Conservation (phyloP, 2,329 filamentous ascomycete genomes). For the Neofusicoccum ribis region DNA sequence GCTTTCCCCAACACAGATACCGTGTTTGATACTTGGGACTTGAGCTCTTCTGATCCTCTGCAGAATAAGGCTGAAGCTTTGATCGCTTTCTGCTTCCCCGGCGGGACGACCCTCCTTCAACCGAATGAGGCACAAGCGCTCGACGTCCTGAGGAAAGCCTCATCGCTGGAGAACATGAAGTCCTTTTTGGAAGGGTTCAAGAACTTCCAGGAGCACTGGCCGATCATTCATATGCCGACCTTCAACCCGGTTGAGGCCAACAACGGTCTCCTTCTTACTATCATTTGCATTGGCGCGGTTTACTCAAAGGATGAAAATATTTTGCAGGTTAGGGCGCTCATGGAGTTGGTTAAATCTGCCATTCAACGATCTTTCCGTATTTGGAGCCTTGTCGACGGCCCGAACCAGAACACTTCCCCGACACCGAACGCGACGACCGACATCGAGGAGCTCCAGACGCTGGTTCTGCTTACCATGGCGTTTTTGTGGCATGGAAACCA, state of each 20-base stretch:
- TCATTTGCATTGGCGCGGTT: conserved; percentile 73
- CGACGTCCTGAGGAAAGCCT: conserved; percentile 56
- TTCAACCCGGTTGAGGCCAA: conserved; percentile 67
- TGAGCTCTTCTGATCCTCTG: conserved; percentile 44
- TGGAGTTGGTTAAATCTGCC: conserved; percentile 62
- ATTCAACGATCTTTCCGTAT: conserved; percentile 58
- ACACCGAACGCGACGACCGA: conserved; percentile 40
- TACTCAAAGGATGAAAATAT: conserved; percentile 66
- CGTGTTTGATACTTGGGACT: conserved; percentile 44
- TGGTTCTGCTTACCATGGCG: conserved; percentile 62
- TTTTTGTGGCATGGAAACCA: conserved; percentile 71
- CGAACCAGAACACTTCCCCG: conserved; percentile 39
- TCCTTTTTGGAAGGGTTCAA: conserved; percentile 70
- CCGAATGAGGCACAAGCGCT: conserved; percentile 47
- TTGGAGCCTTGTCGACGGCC: conserved; percentile 42
- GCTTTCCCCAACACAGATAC: conserved; percentile 42
- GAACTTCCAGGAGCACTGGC: conserved; percentile 73
- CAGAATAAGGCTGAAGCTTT: conserved; percentile 48
- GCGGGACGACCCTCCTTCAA: conserved; percentile 19
- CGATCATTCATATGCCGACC: conserved; percentile 69
- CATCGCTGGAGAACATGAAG: conserved; percentile 68
- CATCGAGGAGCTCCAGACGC: conserved; percentile 67
- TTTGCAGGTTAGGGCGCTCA: conserved; percentile 65
- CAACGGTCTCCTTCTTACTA: conserved; percentile 66
- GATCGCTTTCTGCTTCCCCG: conserved; percentile 54